A percentile compares a stretch with the other conserved stretches of the same genome.
phyloP scores from a whole-genome alignment of 2,329 filamentous ascomycete genomes.

The Lasiodiplodia theobromae region DNA sequence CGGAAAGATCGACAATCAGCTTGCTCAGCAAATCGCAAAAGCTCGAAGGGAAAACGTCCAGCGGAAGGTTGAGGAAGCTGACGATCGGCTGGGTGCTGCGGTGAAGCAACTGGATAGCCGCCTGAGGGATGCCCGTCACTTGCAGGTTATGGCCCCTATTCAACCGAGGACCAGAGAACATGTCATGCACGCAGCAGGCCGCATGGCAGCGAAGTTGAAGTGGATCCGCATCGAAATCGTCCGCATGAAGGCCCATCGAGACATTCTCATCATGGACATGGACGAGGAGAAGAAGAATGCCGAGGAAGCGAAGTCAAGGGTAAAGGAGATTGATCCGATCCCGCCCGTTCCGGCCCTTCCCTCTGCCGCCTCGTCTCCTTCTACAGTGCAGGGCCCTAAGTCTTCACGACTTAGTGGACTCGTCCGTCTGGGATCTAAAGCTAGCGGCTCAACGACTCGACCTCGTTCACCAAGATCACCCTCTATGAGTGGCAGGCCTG shows the following conservation, averaged over 20 bases:
- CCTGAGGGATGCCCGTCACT: constrained; percentile 86
- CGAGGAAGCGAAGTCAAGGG: constrained; percentile 37
- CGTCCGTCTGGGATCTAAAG: constrained; percentile 46
- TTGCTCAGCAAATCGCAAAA: constrained; percentile 84
- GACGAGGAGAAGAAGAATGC: constrained; percentile 72
- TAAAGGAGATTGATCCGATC: constrained; percentile 32
- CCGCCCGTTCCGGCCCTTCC: constrained; percentile 1
- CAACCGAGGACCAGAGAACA: constrained; percentile 89
- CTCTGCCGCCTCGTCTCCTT: constrained; percentile 20
- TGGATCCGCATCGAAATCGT: constrained; percentile 96
- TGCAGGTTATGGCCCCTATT: constrained; percentile 87
- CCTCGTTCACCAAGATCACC: constrained; percentile 43
- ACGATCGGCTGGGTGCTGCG: constrained; percentile 75
- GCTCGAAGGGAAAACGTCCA: constrained; percentile 84
- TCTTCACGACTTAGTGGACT: constrained; percentile 42
- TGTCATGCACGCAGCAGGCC: constrained; percentile 82
- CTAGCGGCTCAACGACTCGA: constrained; percentile 38
- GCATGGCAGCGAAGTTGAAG: constrained; percentile 86
- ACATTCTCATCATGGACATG: constrained; percentile 84
- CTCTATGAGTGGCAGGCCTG: constrained; percentile 37
- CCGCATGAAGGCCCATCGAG: constrained; percentile 87
- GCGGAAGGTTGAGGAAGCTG: constrained; percentile 81
- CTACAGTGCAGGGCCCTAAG: constrained; percentile 8
- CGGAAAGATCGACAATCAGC: constrained; percentile 77
- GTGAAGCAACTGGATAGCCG: constrained; percentile 84